phyloP scores from a whole-genome alignment of 73 alveolate species.

The Paramecium tetraurelia region DNA sequence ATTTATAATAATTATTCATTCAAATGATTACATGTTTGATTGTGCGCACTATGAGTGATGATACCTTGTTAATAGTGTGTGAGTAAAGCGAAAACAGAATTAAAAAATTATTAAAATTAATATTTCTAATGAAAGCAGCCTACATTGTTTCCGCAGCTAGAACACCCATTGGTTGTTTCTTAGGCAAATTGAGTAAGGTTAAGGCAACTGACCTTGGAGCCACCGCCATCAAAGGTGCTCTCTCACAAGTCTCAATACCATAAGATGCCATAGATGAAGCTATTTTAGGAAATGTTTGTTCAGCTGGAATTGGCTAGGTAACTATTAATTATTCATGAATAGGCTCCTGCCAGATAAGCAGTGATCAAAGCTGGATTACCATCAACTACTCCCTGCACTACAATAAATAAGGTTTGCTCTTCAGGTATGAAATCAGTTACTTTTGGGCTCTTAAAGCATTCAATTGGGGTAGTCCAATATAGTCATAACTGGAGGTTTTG shows the following conservation, averaged over 20 bases:
- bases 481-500: constrained; percentile 86
- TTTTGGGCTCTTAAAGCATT: constrained; percentile 80
- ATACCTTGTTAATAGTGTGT: not conserved
- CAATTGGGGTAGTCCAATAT: constrained; percentile 75
- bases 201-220: constrained; percentile 76
- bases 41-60: not conserved
- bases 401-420: constrained; percentile 83
- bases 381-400: constrained; percentile 69
- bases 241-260: constrained; percentile 60
- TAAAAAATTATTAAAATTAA: not conserved
- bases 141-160: constrained; percentile 78
- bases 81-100: not conserved
- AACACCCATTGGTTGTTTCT: constrained; percentile 78
- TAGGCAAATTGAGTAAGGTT: constrained; percentile 72
- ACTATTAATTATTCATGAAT: not conserved
- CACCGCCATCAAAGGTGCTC: constrained; percentile 75
- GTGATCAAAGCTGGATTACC: constrained; percentile 74
- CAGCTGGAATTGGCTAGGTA: constrained; percentile 77
- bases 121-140: constrained; percentile 42
- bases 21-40: not conserved
- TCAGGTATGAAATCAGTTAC: constrained; percentile 85
- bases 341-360: constrained; percentile 83
- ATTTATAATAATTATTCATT: not conserved
- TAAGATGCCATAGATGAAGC: constrained; percentile 81
- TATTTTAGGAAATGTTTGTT: constrained; percentile 76